A percentile compares a stretch with the other conserved stretches of the same genome.
These are phyloP conservation scores for Aspergillus sclerotioniger DNA, from an alignment of 495 filamentous ascomycete genomes.

Conservation along the genomic window DNA sequence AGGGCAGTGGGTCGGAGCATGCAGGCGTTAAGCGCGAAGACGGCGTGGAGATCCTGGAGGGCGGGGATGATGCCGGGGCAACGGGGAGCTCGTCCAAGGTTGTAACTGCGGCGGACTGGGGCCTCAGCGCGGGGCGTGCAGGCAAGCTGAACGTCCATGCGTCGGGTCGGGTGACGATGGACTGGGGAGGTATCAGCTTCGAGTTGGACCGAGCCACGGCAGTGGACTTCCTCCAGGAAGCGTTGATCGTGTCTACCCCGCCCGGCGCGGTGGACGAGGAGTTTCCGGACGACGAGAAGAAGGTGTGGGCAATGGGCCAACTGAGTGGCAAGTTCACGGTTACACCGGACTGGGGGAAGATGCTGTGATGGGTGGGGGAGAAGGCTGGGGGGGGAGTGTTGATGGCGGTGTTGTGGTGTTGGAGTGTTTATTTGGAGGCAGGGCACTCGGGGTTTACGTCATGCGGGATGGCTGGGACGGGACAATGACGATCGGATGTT, in stretches of 20 bases:
- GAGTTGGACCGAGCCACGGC: conserved; percentile 43
- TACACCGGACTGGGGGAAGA: conserved; percentile 47
- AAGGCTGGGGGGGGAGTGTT: neutral
- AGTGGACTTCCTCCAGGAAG: conserved; percentile 48
- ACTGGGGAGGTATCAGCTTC: conserved; percentile 51
- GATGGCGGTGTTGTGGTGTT: neutral
- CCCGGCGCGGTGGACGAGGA: conserved; percentile 27
- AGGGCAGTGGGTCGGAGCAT: neutral
- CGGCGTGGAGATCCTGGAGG: conserved; percentile 33
- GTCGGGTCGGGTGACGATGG: conserved; percentile 45
- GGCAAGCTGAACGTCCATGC: conserved; percentile 56
- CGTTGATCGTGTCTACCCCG: conserved; percentile 39
- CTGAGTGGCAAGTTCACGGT: conserved; percentile 50
- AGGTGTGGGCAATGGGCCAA: conserved; percentile 51
- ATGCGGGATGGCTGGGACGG: neutral
- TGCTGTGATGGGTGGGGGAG: conserved; percentile 32
- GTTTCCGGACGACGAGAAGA: conserved; percentile 27
- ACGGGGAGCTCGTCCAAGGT: conserved; percentile 23
- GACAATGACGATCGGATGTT: neutral
- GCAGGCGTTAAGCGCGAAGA: conserved; percentile 34
- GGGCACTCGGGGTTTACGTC: neutral
- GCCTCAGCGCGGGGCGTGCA: conserved; percentile 54
- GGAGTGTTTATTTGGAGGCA: neutral
- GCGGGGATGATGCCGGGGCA: conserved; percentile 15
- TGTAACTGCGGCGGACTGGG: conserved; percentile 39